Evolutionary conservation across 1,139 yeast species (phyloP).

Genomic region (Blastobotrys elegans): DNA sequence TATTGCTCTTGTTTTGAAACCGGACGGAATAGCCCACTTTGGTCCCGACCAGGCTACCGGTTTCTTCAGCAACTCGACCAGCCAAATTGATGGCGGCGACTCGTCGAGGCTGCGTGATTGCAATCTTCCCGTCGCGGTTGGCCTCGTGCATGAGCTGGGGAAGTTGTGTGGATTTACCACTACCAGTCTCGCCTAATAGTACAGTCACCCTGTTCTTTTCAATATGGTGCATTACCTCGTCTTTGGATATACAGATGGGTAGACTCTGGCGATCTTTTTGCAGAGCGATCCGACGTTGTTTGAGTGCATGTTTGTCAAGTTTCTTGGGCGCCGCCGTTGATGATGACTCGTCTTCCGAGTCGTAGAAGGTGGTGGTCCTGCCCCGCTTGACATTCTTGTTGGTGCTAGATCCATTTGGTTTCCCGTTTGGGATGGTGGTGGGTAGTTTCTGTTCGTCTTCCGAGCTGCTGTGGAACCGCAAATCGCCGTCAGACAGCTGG

Average conservation of each 20-base stretch:
- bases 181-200: slow-evolving; percentile 93
- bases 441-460: not conserved
- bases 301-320: slow-evolving; percentile 11
- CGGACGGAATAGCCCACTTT: slow-evolving; percentile 95
- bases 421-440: not conserved
- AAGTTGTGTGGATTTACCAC: slow-evolving; percentile 94
- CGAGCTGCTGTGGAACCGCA: slow-evolving; percentile 15
- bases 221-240: slow-evolving; percentile 55
- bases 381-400: slow-evolving; percentile 1
- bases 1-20: slow-evolving; percentile 55
- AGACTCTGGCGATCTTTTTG: slow-evolving; percentile 45
- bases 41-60: slow-evolving; percentile 59
- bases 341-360: slow-evolving; percentile 38
- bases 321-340: slow-evolving; percentile 15
- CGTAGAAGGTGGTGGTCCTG: slow-evolving; percentile 24
- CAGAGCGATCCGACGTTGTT: slow-evolving; percentile 11
- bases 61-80: slow-evolving; percentile 85
- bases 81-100: slow-evolving; percentile 97
- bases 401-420: not conserved
- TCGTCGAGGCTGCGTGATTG: slow-evolving; percentile 95
- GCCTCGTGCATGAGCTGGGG: slow-evolving; percentile 62
- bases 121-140: slow-evolving; percentile 52
- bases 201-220: slow-evolving; percentile 61
- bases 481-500: slow-evolving; percentile 19
- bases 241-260: slow-evolving; percentile 74